Base-by-base conservation (phyloP, 106 monocot genomes). In the Phalaenopsis equestris region DNA sequence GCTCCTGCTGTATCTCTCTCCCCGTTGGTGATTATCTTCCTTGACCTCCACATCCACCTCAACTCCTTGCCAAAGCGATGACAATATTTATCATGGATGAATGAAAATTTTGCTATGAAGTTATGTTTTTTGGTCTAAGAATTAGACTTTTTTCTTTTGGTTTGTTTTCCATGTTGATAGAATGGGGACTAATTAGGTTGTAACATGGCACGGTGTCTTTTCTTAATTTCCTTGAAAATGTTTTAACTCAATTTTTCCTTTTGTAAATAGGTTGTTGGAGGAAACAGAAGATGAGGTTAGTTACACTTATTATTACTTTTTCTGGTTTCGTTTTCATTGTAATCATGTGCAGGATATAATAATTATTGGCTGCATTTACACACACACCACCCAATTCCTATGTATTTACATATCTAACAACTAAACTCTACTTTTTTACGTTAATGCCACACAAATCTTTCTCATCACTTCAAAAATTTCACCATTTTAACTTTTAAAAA, bases 281-380 rank as follows among this genome's bases (percentile, higher is more conserved):
- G 94, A 93, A 80, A 91, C 89, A 52, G 98, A 98, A 83, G 98
- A 98, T 87, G 94, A 98, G 89, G 94, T 94, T 56, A 87, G 78
- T 56, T 39, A 41, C 49, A 37, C 2, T 45, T 30, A 42, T 67
- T 72, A 30, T 30, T 42, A 10, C 2, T 61, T 41, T 76, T 18
- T 48, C 2, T 6, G 43, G 3, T 45, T 45, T 45, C 6, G 43
- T 45, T 45, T 45, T 45, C 6, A 4, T 45, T 45, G 43, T 45
- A 74, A 10, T 4, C 38, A 37, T 21, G 6, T 21, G 10, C 61
- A 4, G n/a, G 21, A 3, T 61, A 61, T 61, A 61, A 6, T 18
- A 11, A n/a, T 61, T 61, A 21, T 61, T 30, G 30, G 30, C 30
- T 45, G 43, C 6, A 45, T 45, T 45, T 45, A 3, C 43, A 45